Evolutionary conservation across 495 filamentous ascomycete species (phyloP).

Genomic region (Neurospora sp.): DNA sequence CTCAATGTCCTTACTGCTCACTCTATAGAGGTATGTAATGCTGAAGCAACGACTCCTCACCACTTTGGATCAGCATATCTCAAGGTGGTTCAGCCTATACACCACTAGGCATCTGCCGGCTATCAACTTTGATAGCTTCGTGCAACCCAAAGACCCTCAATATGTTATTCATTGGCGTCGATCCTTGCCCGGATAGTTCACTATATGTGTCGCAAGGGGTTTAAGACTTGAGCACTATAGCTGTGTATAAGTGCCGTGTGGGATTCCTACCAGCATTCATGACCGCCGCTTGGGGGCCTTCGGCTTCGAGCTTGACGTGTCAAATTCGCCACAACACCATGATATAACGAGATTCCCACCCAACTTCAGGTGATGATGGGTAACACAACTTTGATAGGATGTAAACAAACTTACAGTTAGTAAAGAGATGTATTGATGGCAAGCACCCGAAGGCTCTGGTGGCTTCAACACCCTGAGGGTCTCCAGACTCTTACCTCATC

Average conservation of each 20-base stretch:
- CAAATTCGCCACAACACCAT: not conserved
- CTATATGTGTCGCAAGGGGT: not conserved
- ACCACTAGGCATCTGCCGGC: not conserved
- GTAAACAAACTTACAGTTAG: not conserved
- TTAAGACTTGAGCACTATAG: not conserved
- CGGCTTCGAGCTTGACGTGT: not conserved
- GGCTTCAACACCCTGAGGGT: not conserved
- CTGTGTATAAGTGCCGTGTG: not conserved
- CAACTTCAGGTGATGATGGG: not conserved
- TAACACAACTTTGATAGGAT: not conserved
- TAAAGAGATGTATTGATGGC: no score
- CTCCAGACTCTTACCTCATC: not conserved
- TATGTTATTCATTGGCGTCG: not conserved
- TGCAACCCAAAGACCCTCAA: not conserved
- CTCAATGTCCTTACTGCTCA: not conserved
- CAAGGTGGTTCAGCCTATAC: not conserved
- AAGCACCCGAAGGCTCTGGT: not conserved
- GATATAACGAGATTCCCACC: not conserved
- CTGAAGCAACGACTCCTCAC: not conserved
- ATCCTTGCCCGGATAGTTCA: not conserved
- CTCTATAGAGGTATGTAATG: not conserved
- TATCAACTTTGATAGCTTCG: not conserved
- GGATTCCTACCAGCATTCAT: no score
- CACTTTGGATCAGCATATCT: not conserved
- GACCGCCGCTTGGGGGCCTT: not conserved